These are phyloP conservation scores for Suillus ampliporus DNA, from an alignment of 768 basidiomycete genomes.

Conservation along the genomic window DNA sequence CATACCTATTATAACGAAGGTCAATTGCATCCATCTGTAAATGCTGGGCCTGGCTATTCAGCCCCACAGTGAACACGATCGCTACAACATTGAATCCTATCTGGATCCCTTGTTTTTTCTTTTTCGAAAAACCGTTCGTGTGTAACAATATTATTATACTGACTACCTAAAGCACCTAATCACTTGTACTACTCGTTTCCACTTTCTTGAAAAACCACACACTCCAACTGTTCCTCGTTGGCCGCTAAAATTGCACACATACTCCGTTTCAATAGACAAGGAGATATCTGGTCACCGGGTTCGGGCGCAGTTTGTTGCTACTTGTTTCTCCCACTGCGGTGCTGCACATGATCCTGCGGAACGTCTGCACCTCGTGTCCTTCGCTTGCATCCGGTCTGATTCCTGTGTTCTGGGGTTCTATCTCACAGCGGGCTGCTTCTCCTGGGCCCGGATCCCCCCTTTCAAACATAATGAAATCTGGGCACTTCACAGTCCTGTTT, in stretches of 20 bases:
- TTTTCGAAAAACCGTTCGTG: constrained; percentile 24
- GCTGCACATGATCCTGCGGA: constrained; percentile 24
- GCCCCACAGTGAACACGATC: constrained; percentile 31
- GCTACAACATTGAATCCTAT: constrained; percentile 13
- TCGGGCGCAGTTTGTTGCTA: constrained; percentile 26
- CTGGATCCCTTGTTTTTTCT: constrained; percentile 14
- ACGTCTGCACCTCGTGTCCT: constrained; percentile 28
- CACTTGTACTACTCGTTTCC: constrained; percentile 17
- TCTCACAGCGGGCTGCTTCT: constrained; percentile 18
- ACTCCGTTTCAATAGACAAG: constrained; percentile 27
- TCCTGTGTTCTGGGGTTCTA: constrained; percentile 18
- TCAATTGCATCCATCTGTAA: constrained; percentile 32
- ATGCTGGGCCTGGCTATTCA: constrained; percentile 33
- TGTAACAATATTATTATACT: constrained; percentile 42
- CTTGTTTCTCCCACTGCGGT: constrained; percentile 22
- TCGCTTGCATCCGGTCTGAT: constrained; percentile 29
- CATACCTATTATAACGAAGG: constrained; percentile 38
- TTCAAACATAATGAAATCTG: constrained; percentile 11
- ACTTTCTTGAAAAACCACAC: constrained; percentile 35
- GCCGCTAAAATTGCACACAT: constrained; percentile 23
- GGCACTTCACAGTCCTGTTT: not conserved
- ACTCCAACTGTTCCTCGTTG: constrained; percentile 17
- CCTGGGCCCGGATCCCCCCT: constrained; percentile 3
- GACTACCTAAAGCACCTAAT: constrained; percentile 39
- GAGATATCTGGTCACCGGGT: constrained; percentile 23